Conservation (phyloP, 805 yeast species). For the Pichia insulana region DNA sequence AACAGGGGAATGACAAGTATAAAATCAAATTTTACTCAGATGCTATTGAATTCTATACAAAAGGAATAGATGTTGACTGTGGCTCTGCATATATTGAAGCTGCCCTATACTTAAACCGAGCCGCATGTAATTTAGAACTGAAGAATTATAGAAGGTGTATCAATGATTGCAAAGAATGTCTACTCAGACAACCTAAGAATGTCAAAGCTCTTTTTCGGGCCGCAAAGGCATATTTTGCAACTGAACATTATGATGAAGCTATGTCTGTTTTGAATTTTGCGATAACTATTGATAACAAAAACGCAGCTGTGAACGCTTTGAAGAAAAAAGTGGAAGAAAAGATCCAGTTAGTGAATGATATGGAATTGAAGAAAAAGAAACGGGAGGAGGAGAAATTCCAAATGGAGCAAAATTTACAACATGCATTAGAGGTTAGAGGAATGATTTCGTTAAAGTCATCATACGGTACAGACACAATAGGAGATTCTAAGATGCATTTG, state of each 20-base stretch:
- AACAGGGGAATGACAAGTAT: conserved; percentile 87
- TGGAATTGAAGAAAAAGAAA: conserved; percentile 21
- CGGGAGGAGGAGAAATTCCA: conserved; percentile 33
- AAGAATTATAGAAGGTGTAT: conserved; percentile 80
- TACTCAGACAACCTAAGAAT: conserved; percentile 56
- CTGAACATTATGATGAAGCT: conserved; percentile 68
- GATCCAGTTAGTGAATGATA: conserved; percentile 17
- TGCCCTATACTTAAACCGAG: conserved; percentile 69
- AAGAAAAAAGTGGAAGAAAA: conserved; percentile 31
- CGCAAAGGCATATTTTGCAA: conserved; percentile 66
- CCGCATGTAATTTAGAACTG: conserved; percentile 84
- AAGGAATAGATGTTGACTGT: conserved; percentile 68
- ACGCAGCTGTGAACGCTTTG: conserved; percentile 45
- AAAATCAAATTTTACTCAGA: conserved; percentile 59
- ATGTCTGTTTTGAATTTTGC: conserved; percentile 59
- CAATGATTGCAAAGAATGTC: conserved; percentile 71
- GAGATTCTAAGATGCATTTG: conserved; percentile 42
- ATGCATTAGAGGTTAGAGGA: conserved; percentile 57
- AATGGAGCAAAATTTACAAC: conserved; percentile 36
- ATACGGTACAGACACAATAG: conserved; percentile 49
- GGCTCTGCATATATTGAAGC: conserved; percentile 46
- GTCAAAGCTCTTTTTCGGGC: conserved; percentile 82
- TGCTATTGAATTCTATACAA: conserved; percentile 72
- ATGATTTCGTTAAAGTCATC: conserved; percentile 41
- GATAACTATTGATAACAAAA: conserved; percentile 47